Conservation (phyloP, 2,329 filamentous ascomycete species). For the Tolypocladium amazonense region DNA sequence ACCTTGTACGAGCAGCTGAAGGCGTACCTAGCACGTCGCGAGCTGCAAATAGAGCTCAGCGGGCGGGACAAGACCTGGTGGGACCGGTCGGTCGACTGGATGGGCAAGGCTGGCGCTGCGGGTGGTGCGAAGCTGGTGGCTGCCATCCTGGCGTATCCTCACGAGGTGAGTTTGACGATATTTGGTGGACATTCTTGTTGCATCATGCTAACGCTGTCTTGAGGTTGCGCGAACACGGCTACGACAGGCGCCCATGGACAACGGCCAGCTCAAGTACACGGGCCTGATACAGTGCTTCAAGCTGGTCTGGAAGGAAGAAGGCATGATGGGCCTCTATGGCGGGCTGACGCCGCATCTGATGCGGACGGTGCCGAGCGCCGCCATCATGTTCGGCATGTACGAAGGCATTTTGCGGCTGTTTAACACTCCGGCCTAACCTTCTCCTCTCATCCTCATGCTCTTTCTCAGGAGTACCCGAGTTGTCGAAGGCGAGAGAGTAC, state of each 20-base stretch:
- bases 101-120: slow-evolving; percentile 67
- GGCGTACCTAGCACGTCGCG: slow-evolving; percentile 54
- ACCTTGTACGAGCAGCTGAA: slow-evolving; percentile 92
- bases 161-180: slow-evolving; percentile 52
- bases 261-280: slow-evolving; percentile 72
- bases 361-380: slow-evolving; percentile 81
- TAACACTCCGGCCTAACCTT: slow-evolving; percentile 22
- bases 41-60: slow-evolving; percentile 43
- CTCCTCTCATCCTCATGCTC: not conserved
- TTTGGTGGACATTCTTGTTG: not conserved
- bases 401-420: slow-evolving; percentile 44
- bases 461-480: not conserved
- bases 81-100: slow-evolving; percentile 69
- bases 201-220: not conserved
- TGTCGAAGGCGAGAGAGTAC: not conserved
- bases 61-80: slow-evolving; percentile 56
- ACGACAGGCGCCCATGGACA: slow-evolving; percentile 68
- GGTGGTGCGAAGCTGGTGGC: slow-evolving; percentile 80
- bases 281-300: slow-evolving; percentile 83
- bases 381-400: slow-evolving; percentile 94
- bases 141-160: slow-evolving; percentile 78
- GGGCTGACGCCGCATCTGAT: slow-evolving; percentile 87
- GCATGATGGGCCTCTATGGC: slow-evolving; percentile 76
- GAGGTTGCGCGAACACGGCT: slow-evolving; percentile 74
- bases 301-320: slow-evolving; percentile 80